These are phyloP conservation scores for Trapa incisa DNA, from an alignment of 345 rosid species.

Conservation along the genomic window DNA sequence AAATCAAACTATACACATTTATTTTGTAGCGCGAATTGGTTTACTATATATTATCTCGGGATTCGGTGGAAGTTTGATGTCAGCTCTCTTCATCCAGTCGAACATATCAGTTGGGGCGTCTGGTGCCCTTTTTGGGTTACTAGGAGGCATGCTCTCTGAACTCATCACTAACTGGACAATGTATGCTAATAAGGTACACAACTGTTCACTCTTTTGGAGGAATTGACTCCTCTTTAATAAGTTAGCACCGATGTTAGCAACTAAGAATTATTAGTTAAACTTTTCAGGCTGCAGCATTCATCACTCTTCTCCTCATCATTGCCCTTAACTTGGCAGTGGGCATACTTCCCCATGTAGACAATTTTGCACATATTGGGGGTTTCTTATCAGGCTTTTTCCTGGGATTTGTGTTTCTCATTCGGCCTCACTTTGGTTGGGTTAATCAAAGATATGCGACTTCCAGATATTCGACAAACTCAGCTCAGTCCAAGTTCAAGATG, in stretches of 20 bases:
- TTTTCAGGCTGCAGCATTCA: constrained; percentile 49
- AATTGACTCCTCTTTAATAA: too few species aligned
- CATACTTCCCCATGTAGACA: constrained; percentile 89
- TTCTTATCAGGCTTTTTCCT: constrained; percentile 76
- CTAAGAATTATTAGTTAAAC: background rate
- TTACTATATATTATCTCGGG: constrained; percentile 84
- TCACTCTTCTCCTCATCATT: constrained; percentile 58
- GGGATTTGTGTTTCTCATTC: constrained; percentile 75
- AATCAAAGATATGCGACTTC: constrained; percentile 34
- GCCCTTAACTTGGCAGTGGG: constrained; percentile 79
- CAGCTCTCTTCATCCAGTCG: constrained; percentile 72
- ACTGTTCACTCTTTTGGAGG: too few species aligned
- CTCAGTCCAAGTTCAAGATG: constrained; percentile 46
- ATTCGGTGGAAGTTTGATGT: constrained; percentile 85
- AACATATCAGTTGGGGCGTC: constrained; percentile 93
- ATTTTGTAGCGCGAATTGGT: constrained; percentile 49
- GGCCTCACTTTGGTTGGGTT: constrained; percentile 85
- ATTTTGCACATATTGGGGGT: constrained; percentile 95
- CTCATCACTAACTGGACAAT: constrained; percentile 92
- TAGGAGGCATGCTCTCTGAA: constrained; percentile 95
- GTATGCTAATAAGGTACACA: constrained; percentile 67
- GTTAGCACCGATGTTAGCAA: background rate
- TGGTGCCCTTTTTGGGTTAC: constrained; percentile 90
- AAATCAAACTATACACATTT: too few species aligned
- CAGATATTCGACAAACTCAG: constrained; percentile 15